These are phyloP conservation scores for Mangifera indica DNA, from an alignment of 345 rosid species.

Conservation along the genomic window DNA sequence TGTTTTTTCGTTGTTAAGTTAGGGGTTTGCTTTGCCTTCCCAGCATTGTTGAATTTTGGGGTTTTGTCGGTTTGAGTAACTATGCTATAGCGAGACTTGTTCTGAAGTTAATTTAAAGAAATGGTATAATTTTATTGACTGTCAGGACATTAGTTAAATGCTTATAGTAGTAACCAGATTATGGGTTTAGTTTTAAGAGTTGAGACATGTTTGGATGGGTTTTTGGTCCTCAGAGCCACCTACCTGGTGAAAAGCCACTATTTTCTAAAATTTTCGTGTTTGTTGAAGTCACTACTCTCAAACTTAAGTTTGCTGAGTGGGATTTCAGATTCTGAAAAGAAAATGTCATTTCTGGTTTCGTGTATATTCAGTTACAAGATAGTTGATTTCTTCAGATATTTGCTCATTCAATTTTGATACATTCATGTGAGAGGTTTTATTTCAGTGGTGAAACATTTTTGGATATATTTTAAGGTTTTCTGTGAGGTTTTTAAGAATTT, in stretches of 20 bases:
- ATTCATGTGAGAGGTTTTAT: background rate
- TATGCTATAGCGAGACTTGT: background rate
- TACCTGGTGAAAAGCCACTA: no score
- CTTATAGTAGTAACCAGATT: background rate
- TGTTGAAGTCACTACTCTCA: no score
- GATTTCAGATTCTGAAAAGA: no score
- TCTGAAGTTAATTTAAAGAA: background rate
- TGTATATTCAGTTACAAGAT: background rate
- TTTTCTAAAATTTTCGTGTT: no score
- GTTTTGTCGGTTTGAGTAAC: background rate
- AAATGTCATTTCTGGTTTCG: background rate
- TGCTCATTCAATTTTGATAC: background rate
- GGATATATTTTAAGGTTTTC: background rate
- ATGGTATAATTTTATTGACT: conserved; percentile 1
- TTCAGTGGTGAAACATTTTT: background rate
- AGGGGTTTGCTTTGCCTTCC: background rate
- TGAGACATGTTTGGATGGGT: no score
- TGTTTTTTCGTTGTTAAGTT: conserved; percentile 3
- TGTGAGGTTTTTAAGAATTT: background rate
- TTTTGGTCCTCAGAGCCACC: no score
- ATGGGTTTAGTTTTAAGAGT: no score
- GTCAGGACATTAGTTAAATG: background rate
- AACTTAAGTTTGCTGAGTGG: no score
- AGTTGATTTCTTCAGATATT: background rate
- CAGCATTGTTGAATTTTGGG: background rate